A percentile compares a stretch with the other conserved stretches of the same genome.
phyloP scores from a whole-genome alignment of 2,329 filamentous ascomycete genomes.

The Aureobasidium sp. region DNA sequence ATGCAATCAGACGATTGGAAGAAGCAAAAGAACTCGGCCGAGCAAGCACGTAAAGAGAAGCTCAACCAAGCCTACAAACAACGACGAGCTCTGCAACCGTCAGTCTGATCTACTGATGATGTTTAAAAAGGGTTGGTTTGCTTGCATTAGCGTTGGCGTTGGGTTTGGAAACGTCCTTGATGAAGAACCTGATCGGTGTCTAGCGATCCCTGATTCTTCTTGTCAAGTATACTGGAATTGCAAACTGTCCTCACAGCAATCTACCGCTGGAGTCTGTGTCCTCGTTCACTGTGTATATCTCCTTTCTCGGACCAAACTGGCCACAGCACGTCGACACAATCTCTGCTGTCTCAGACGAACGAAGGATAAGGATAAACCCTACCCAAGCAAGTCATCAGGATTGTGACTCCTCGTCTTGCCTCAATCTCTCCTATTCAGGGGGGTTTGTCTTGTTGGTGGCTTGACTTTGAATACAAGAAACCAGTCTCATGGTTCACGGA shows the following conservation, averaged over 20 bases:
- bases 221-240: background rate
- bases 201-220: fast-evolving
- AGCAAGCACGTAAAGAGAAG: background rate
- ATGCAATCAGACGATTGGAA: slow-evolving; percentile 10
- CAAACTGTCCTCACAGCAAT: background rate
- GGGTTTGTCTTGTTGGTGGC: too few relatives aligned
- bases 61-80: slow-evolving; percentile 6
- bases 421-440: too few relatives aligned
- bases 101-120: background rate
- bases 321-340: too few relatives aligned
- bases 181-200: background rate
- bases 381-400: too few relatives aligned
- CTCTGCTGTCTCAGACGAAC: too few relatives aligned
- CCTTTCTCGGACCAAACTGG: background rate
- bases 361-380: too few relatives aligned
- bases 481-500: too few relatives aligned
- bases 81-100: background rate
- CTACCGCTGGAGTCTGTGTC: background rate
- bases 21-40: background rate
- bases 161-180: background rate
- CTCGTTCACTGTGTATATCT: background rate
- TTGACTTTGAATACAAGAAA: too few relatives aligned
- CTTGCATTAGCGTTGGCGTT: background rate
- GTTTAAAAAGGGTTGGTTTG: background rate
- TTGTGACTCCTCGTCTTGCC: too few relatives aligned